phyloP scores from a whole-genome alignment of 192 early-diverging fungal genomes.

The Coemansia sp. region DNA sequence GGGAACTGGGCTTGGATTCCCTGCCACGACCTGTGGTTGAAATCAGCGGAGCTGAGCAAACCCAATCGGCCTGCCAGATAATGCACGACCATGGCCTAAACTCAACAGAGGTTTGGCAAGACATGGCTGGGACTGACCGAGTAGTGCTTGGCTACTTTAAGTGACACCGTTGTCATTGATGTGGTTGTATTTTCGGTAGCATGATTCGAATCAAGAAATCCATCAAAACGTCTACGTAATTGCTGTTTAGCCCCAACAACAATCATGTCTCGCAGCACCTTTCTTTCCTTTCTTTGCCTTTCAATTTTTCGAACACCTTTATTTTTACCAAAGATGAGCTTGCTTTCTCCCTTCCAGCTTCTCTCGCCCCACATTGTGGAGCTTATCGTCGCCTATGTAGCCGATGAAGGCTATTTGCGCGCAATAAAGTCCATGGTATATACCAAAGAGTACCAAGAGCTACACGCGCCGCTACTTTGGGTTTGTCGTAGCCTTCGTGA shows the following conservation, averaged over 20 bases:
- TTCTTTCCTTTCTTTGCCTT: background rate
- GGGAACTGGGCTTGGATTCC: conserved; percentile 4
- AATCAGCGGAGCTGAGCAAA: conserved; percentile 77
- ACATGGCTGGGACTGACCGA: conserved; percentile 68
- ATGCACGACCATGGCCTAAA: conserved; percentile 58
- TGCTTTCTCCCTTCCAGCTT: background rate
- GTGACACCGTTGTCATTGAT: background rate
- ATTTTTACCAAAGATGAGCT: background rate
- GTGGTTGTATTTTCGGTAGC: background rate
- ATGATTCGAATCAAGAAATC: background rate
- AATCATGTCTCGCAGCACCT: background rate
- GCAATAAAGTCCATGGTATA: no score
- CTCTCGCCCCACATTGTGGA: background rate
- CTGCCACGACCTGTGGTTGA: conserved; percentile 77
- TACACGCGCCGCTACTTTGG: background rate
- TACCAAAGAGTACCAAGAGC: background rate
- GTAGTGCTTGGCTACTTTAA: conserved; percentile 58
- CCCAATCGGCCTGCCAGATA: conserved; percentile 35
- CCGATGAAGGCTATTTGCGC: background rate
- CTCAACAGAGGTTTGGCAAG: conserved; percentile 71
- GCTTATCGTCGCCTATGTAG: background rate
- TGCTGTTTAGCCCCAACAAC: background rate
- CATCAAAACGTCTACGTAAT: background rate
- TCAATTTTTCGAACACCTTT: background rate
- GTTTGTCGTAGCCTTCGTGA: background rate